Conservation (phyloP, 2,329 filamentous ascomycete genomes). For the Aspergillus amoenus region DNA sequence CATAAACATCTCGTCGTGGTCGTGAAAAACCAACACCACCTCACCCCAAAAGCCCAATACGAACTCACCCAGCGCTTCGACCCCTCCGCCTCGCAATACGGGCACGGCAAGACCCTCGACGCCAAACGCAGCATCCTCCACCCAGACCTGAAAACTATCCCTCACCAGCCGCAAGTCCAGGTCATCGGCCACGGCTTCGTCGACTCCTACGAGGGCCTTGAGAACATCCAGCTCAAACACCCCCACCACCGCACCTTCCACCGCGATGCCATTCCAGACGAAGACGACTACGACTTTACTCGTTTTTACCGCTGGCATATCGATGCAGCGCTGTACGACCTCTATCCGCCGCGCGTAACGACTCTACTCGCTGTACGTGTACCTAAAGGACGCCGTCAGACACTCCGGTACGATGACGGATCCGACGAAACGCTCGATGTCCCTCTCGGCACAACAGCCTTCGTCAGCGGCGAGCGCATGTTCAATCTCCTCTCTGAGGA, state of each 20-base stretch:
- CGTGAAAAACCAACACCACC: conserved; percentile 64
- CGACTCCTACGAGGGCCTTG: conserved; percentile 67
- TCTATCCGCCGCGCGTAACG: conserved; percentile 72
- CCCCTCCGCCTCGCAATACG: conserved; percentile 63
- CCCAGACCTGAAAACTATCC: conserved; percentile 77
- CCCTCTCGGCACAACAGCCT: conserved; percentile 73
- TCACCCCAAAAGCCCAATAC: conserved; percentile 70
- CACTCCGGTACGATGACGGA: conserved; percentile 71
- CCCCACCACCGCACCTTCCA: conserved; percentile 79
- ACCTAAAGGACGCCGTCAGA: conserved; percentile 65
- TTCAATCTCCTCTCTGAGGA: conserved; percentile 64
- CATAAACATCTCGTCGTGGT: conserved; percentile 69
- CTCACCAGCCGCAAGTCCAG: conserved; percentile 76
- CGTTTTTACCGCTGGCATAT: conserved; percentile 78
- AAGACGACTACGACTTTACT: conserved; percentile 58
- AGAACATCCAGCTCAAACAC: conserved; percentile 67
- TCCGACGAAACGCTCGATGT: conserved; percentile 65
- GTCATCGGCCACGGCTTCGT: conserved; percentile 76
- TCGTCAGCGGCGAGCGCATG: conserved; percentile 70
- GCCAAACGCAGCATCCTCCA: conserved; percentile 66
- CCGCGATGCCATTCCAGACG: conserved; percentile 60
- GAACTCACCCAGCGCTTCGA: conserved; percentile 74
- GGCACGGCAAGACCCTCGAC: conserved; percentile 74
- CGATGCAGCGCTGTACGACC: conserved; percentile 72
- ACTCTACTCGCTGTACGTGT: conserved; percentile 73